phyloP scores from a whole-genome alignment of 495 filamentous ascomycete species.

The Melanomma pulvis-pyrius region DNA sequence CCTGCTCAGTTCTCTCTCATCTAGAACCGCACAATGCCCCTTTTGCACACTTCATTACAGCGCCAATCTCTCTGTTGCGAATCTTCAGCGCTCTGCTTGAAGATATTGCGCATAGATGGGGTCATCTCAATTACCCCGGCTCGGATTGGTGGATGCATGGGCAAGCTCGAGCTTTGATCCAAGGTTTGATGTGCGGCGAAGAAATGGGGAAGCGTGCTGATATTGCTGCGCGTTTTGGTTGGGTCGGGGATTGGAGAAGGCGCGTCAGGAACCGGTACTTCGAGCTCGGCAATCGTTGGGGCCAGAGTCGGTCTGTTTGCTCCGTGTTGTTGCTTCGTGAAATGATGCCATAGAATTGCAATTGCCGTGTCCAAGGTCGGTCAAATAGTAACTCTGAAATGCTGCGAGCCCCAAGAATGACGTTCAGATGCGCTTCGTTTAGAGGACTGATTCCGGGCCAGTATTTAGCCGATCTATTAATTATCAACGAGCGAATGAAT shows the following conservation, averaged over 20 bases:
- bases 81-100: neutral
- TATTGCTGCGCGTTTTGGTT: neutral
- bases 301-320: neutral
- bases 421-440: conserved; percentile 1
- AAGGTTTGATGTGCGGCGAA: neutral
- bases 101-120: conserved; percentile 1
- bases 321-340: neutral
- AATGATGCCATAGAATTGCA: neutral
- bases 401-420: neutral
- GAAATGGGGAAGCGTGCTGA: neutral
- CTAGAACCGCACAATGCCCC: neutral
- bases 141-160: conserved; percentile 18
- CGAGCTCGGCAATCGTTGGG: neutral
- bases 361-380: neutral
- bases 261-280: neutral
- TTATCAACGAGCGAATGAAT: neutral
- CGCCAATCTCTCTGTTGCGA: neutral
- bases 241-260: neutral
- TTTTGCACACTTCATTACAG: neutral
- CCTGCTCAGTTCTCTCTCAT: neutral
- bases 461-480: conserved; percentile 14
- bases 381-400: neutral
- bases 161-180: neutral
- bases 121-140: neutral
- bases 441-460: neutral